These are phyloP conservation scores for Candida taoyuanica DNA, from an alignment of 805 yeast genomes.

Conservation along the genomic window DNA sequence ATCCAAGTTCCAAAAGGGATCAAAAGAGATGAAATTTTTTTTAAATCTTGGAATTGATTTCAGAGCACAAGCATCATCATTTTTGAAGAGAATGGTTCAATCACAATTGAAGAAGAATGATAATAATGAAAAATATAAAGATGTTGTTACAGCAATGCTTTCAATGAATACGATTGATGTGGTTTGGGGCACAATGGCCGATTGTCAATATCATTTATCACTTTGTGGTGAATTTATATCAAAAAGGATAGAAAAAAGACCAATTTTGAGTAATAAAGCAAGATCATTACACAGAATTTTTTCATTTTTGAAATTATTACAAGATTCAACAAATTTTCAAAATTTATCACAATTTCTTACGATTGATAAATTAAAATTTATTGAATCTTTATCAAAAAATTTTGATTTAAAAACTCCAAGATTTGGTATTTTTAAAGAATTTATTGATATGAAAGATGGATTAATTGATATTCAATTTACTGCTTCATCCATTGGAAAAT, in stretches of 20 bases:
- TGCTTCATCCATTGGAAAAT: too few species aligned
- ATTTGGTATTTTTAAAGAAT: constrained; percentile 34
- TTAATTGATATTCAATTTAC: constrained; percentile 40
- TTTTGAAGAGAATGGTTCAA: constrained; percentile 54
- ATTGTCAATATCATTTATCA: constrained; percentile 68
- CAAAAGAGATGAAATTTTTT: constrained; percentile 65
- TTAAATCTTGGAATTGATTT: constrained; percentile 68
- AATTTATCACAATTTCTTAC: constrained; percentile 15
- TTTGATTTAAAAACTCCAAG: constrained; percentile 20
- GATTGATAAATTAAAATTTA: constrained; percentile 15
- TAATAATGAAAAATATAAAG: constrained; percentile 65
- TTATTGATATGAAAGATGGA: constrained; percentile 39
- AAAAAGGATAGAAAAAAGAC: constrained; percentile 60
- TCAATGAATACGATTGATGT: constrained; percentile 87
- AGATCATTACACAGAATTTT: constrained; percentile 72
- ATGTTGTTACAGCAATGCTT: constrained; percentile 74
- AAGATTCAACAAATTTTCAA: constrained; percentile 49
- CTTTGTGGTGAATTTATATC: constrained; percentile 74
- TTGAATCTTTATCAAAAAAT: constrained; percentile 8
- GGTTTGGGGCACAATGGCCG: constrained; percentile 89
- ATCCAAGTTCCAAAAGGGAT: constrained; percentile 62
- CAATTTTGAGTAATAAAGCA: constrained; percentile 70
- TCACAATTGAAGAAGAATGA: constrained; percentile 34
- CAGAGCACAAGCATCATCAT: constrained; percentile 68
- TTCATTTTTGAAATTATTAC: constrained; percentile 67